Base-by-base conservation (phyloP, 441 rosid genomes). In the Aquilaria agallochum region DNA sequence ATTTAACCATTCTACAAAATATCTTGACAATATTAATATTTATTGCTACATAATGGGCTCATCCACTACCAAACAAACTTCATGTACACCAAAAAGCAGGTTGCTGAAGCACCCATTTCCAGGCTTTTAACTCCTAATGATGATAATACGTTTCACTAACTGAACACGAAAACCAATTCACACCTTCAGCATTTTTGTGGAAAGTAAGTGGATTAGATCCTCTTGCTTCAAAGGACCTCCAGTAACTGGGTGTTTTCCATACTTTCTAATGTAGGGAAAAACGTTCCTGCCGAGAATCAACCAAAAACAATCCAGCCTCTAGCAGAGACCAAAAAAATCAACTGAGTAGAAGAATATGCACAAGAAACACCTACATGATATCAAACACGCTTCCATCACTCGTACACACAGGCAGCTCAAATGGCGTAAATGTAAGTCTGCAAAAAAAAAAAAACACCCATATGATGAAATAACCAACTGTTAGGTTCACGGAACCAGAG, bases 361-460 rank as follows among this genome's bases (percentile, higher is more conserved):
- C 11, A 34, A 52, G 13, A 46, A 40, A 68, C 32, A 78, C 95
- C 65, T 58, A 95, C 96, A 86, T 86, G 57, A 89, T 15, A 11
- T 95, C 96, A 56, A 95, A 95, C 62, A 95, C 89, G 72, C 92
- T 84, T 36, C 99, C 99, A 66, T 91, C 97, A 45, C 48, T 73
- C 1, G 97, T 83, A 76, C 99, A 89, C 27, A 85, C 94, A 3
- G 97, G 85, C 60, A 64, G 72, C 68, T 89, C 96, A 60, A 86
- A 91, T 1, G 99, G 99, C 31, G 96, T 80, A 72, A 95, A 95
- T 36, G 96, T 86, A 56, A 95, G 94, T 50, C 99, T 94, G 94
- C 75, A 74, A 56, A 58, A 36, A 56, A 58, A 59, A 42, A 56
- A 20, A 20, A 14, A 31, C 11, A 42, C 11, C 14, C 7, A 30